phyloP scores from a whole-genome alignment of 2,329 filamentous ascomycete species.

The Thyridium curvatum region DNA sequence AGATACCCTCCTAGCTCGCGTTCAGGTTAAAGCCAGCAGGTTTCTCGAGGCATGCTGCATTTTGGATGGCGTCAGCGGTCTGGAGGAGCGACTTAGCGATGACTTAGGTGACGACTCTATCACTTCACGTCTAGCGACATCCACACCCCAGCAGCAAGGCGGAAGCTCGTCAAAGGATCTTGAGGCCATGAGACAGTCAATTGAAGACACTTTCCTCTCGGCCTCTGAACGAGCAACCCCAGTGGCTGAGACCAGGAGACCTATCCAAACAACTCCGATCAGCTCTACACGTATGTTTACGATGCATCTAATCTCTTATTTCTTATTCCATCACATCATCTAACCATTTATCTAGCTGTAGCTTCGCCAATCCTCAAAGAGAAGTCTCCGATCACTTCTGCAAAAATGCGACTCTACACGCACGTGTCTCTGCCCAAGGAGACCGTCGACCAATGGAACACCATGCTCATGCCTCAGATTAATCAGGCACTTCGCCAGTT shows the following conservation, averaged over 20 bases:
- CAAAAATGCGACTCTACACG: slow-evolving; percentile 52
- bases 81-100: slow-evolving; percentile 46
- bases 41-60: slow-evolving; percentile 58
- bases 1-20: slow-evolving; percentile 44
- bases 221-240: too few relatives aligned
- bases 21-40: slow-evolving; percentile 49
- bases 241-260: too few relatives aligned
- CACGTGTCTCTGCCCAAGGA: slow-evolving; percentile 52
- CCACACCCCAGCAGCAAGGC: slow-evolving; percentile 6
- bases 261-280: too few relatives aligned
- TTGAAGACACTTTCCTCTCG: background rate
- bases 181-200: background rate
- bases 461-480: slow-evolving; percentile 63
- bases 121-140: slow-evolving; percentile 1
- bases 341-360: background rate
- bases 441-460: slow-evolving; percentile 66
- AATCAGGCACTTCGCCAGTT: slow-evolving; percentile 65
- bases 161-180: slow-evolving; percentile 11
- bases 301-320: slow-evolving; percentile 8
- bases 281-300: too few relatives aligned
- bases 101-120: slow-evolving; percentile 28
- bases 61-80: slow-evolving; percentile 50
- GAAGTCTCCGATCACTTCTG: background rate
- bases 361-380: slow-evolving; percentile 3
- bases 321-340: background rate